These are phyloP conservation scores for Dioszegia crocea DNA, from an alignment of 768 basidiomycete genomes.

Conservation along the genomic window DNA sequence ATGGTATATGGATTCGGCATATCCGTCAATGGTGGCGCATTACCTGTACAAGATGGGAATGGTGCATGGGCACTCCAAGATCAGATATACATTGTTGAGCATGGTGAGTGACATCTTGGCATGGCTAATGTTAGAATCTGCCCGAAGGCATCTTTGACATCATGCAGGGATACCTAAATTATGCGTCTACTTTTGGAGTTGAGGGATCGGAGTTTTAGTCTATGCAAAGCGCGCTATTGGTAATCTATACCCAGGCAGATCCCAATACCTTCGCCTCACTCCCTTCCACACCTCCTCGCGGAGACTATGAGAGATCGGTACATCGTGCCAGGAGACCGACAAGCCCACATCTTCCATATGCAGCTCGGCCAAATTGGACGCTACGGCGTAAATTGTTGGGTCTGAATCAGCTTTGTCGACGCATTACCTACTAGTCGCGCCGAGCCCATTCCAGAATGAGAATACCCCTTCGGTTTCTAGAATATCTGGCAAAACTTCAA, in stretches of 20 bases:
- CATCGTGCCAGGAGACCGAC: slow-evolving; percentile 74
- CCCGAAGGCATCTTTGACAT: slow-evolving; percentile 85
- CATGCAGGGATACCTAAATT: slow-evolving; percentile 85
- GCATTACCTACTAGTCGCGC: slow-evolving; percentile 72
- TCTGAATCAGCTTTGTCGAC: slow-evolving; percentile 55
- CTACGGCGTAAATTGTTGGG: slow-evolving; percentile 83
- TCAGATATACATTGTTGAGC: slow-evolving; percentile 84
- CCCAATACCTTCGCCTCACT: slow-evolving; percentile 45
- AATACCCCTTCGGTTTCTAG: slow-evolving; percentile 73
- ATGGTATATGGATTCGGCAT: slow-evolving; percentile 56
- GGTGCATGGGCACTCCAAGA: slow-evolving; percentile 89
- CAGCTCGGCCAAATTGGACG: slow-evolving; percentile 74
- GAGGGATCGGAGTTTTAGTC: slow-evolving; percentile 43
- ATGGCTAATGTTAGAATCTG: slow-evolving; percentile 52
- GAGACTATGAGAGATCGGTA: slow-evolving; percentile 62
- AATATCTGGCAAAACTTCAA: slow-evolving; percentile 71
- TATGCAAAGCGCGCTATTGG: slow-evolving; percentile 47
- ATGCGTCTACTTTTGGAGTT: slow-evolving; percentile 73
- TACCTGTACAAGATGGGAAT: slow-evolving; percentile 90
- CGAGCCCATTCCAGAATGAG: slow-evolving; percentile 96
- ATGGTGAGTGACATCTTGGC: slow-evolving; percentile 59
- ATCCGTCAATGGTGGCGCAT: slow-evolving; percentile 83
- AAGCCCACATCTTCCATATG: slow-evolving; percentile 79
- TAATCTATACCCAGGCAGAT: slow-evolving; percentile 64
- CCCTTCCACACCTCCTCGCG: slow-evolving; percentile 68